A percentile compares a stretch with the other conserved stretches of the same genome.
phyloP scores from a whole-genome alignment of 306 rosid genomes.

The Begonia masoniana region DNA sequence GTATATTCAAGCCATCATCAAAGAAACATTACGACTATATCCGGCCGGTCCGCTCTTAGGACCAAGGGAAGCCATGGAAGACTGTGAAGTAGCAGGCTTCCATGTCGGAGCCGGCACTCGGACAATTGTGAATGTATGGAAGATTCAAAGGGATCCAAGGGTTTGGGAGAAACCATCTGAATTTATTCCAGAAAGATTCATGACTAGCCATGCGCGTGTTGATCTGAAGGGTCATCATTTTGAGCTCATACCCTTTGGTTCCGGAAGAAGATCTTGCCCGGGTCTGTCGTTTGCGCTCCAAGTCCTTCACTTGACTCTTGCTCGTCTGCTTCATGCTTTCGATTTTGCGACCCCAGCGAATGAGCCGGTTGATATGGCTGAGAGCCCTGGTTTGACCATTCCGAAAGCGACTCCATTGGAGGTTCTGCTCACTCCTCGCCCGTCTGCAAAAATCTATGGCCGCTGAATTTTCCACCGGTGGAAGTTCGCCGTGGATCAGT shows the following conservation, averaged over 20 bases:
- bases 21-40: constrained; percentile 36
- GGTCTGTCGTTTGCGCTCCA: constrained; percentile 41
- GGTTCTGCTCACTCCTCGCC: constrained; percentile 39
- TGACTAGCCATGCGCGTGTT: constrained; percentile 10
- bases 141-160: constrained; percentile 49
- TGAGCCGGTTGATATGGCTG: constrained; percentile 28
- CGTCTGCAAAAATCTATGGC: constrained; percentile 19
- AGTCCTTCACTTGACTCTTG: constrained; percentile 36
- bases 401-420: constrained; percentile 33
- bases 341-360: constrained; percentile 20
- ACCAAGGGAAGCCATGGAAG: constrained; percentile 39
- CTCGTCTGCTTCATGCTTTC: constrained; percentile 37
- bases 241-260: constrained; percentile 48
- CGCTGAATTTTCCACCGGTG: too few species aligned
- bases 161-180: constrained; percentile 32
- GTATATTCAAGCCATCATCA: constrained; percentile 37
- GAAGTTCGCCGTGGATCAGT: too few species aligned
- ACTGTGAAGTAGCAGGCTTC: constrained; percentile 32
- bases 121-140: constrained; percentile 35
- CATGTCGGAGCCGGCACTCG: constrained; percentile 34
- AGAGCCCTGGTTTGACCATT: constrained; percentile 36
- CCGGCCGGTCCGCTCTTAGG: constrained; percentile 45
- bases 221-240: constrained; percentile 41
- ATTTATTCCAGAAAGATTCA: constrained; percentile 39
- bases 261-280: constrained; percentile 40